Percentiles rank a stretch among this genome's conserved stretches.
phyloP scores from a whole-genome alignment of 2,329 filamentous ascomycete species.

The Chrysosporium keratinophilum region DNA sequence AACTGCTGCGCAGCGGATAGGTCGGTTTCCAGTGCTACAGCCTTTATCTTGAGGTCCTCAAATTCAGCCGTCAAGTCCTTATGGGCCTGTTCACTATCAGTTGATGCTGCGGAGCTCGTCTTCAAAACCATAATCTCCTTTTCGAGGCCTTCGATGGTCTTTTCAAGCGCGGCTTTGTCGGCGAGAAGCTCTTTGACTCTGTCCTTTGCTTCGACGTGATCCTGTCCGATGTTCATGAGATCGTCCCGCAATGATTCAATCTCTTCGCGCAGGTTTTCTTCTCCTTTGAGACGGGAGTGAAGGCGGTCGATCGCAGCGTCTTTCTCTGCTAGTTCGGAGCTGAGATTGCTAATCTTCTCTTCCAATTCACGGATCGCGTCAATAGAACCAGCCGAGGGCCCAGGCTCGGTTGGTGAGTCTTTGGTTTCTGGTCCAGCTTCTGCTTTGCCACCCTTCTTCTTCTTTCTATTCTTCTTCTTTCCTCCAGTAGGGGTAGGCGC shows the following conservation, averaged over 20 bases:
- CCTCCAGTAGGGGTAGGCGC: slow-evolving; percentile 29
- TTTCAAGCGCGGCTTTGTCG: slow-evolving; percentile 57
- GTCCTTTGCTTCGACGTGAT: slow-evolving; percentile 74
- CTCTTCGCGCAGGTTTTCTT: slow-evolving; percentile 71
- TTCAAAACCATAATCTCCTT: slow-evolving; percentile 54
- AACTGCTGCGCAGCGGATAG: slow-evolving; percentile 76
- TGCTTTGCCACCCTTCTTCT: slow-evolving; percentile 60
- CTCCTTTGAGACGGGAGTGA: slow-evolving; percentile 59
- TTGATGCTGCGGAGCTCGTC: slow-evolving; percentile 37
- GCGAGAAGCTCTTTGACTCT: slow-evolving; percentile 57
- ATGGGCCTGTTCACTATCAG: slow-evolving; percentile 43
- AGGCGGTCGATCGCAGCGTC: slow-evolving; percentile 63
- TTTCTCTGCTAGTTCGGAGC: slow-evolving; percentile 42
- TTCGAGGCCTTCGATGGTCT: slow-evolving; percentile 58
- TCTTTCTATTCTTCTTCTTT: slow-evolving; percentile 85
- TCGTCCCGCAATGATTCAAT: slow-evolving; percentile 75
- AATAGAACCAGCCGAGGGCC: not conserved
- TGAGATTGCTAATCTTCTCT: slow-evolving; percentile 29
- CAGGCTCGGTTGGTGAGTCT: slow-evolving; percentile 24
- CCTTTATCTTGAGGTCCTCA: slow-evolving; percentile 60
- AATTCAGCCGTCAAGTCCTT: slow-evolving; percentile 52
- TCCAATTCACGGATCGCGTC: slow-evolving; percentile 22
- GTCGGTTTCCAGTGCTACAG: slow-evolving; percentile 64
- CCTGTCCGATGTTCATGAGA: slow-evolving; percentile 65
- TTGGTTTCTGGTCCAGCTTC: slow-evolving; percentile 29